Conservation (phyloP, 768 basidiomycete species). For the Amanita pseudoporphyria region DNA sequence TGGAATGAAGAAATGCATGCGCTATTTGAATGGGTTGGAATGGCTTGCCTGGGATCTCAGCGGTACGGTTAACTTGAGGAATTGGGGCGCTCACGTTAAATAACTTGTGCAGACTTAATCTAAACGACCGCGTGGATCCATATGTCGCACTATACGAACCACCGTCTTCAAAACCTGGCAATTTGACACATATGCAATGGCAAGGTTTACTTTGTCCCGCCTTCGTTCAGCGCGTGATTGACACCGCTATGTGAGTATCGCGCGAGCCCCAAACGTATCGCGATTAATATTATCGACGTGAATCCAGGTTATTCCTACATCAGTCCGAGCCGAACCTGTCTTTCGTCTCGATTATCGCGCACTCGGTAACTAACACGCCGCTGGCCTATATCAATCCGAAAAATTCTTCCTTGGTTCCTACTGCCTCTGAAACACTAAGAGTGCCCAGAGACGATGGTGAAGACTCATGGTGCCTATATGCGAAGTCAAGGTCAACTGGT, state of each 20-base stretch:
- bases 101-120: constrained; percentile 35
- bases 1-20: constrained; percentile 34
- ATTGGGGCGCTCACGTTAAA: constrained; percentile 1
- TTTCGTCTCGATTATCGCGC: constrained; percentile 7
- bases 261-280: not conserved
- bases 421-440: not conserved
- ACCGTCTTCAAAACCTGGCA: constrained; percentile 34
- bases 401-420: constrained; percentile 1
- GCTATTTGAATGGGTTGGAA: constrained; percentile 68
- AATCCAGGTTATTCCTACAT: not conserved
- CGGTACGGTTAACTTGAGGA: constrained; percentile 29
- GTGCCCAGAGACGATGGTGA: constrained; percentile 6
- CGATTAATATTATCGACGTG: not conserved
- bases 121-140: constrained; percentile 58
- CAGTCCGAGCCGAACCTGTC: not conserved
- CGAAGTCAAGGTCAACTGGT: not conserved
- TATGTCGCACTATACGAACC: constrained; percentile 59
- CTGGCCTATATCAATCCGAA: constrained; percentile 7
- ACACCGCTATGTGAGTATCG: constrained; percentile 30
- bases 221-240: constrained; percentile 46
- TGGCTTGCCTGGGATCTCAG: constrained; percentile 58
- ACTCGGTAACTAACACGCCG: constrained; percentile 4
- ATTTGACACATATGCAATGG: constrained; percentile 50
- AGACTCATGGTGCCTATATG: constrained; percentile 6
- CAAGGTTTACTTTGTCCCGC: constrained; percentile 40